phyloP scores from a whole-genome alignment of 1,284 basidiomycete genomes.

The Vanrija pseudolonga region DNA sequence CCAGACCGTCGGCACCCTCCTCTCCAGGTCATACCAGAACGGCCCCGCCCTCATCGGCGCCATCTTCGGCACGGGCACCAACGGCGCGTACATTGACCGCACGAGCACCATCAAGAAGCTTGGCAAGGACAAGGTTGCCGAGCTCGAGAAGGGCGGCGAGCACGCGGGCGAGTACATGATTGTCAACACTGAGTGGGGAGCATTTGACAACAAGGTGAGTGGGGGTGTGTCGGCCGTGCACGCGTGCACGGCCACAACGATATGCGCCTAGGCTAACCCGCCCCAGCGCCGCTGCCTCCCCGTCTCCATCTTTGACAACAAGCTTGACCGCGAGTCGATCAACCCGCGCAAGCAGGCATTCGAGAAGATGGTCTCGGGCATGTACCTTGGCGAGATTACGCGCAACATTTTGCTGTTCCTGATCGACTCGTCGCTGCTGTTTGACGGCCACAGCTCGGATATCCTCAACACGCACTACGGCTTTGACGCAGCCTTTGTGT shows the following conservation, averaged over 20 bases:
- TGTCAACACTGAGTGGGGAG: constrained; percentile 97
- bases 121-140: constrained; percentile 57
- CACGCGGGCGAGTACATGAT: constrained; percentile 73
- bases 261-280: too few species aligned
- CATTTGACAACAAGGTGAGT: constrained; percentile 80
- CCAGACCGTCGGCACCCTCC: constrained; percentile 88
- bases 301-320: constrained; percentile 87
- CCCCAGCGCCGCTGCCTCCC: constrained; percentile 75
- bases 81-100: constrained; percentile 92
- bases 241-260: not conserved
- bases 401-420: constrained; percentile 81
- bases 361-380: constrained; percentile 98
- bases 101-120: constrained; percentile 80
- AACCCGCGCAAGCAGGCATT: constrained; percentile 92
- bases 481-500: constrained; percentile 88
- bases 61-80: constrained; percentile 98
- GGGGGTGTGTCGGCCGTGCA: not conserved
- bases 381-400: constrained; percentile 95
- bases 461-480: constrained; percentile 85
- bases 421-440: constrained; percentile 70
- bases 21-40: constrained; percentile 85
- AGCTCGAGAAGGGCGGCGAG: constrained; percentile 47
- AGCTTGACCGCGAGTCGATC: constrained; percentile 87
- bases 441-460: constrained; percentile 70
- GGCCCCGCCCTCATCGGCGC: constrained; percentile 81